Evolutionary conservation across 2,329 filamentous ascomycete genomes (phyloP).

Genomic region (Diplocarpon mali): DNA sequence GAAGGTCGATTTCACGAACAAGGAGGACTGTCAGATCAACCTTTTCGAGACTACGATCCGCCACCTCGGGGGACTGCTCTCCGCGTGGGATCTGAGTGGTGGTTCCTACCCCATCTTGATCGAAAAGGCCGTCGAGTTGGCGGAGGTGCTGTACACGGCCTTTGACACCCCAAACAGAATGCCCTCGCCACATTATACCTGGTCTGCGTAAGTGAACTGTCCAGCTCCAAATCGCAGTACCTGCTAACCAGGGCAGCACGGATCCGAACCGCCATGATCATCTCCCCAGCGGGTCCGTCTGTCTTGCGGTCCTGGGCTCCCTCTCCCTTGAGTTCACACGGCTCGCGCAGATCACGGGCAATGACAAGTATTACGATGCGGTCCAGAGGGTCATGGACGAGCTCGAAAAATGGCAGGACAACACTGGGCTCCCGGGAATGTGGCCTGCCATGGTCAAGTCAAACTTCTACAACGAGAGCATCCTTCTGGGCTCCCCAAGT

Average conservation of each 20-base stretch:
- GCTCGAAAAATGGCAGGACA: slow-evolving; percentile 43
- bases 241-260: slow-evolving; percentile 8
- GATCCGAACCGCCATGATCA: slow-evolving; percentile 39
- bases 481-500: slow-evolving; percentile 32
- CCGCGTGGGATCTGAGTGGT: slow-evolving; percentile 28
- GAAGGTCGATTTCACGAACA: slow-evolving; percentile 38
- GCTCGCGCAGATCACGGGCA: slow-evolving; percentile 49
- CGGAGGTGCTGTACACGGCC: slow-evolving; percentile 25
- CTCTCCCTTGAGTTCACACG: slow-evolving; percentile 52
- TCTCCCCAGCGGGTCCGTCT: slow-evolving; percentile 41
- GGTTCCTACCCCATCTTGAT: slow-evolving; percentile 22
- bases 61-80: slow-evolving; percentile 30
- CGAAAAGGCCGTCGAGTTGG: slow-evolving; percentile 26
- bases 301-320: slow-evolving; percentile 49
- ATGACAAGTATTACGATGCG: slow-evolving; percentile 52
- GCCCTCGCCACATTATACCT: slow-evolving; percentile 27
- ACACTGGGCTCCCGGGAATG: slow-evolving; percentile 49
- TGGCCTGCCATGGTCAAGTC: slow-evolving; percentile 47
- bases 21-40: slow-evolving; percentile 24
- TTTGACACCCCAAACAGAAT: slow-evolving; percentile 45
- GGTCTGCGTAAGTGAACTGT: slow-evolving; percentile 18
- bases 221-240: no score
- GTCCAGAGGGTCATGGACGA: slow-evolving; percentile 45
- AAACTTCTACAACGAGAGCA: slow-evolving; percentile 28
- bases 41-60: slow-evolving; percentile 32